phyloP scores from a whole-genome alignment of 83 land plant species.

The Picea abies region DNA sequence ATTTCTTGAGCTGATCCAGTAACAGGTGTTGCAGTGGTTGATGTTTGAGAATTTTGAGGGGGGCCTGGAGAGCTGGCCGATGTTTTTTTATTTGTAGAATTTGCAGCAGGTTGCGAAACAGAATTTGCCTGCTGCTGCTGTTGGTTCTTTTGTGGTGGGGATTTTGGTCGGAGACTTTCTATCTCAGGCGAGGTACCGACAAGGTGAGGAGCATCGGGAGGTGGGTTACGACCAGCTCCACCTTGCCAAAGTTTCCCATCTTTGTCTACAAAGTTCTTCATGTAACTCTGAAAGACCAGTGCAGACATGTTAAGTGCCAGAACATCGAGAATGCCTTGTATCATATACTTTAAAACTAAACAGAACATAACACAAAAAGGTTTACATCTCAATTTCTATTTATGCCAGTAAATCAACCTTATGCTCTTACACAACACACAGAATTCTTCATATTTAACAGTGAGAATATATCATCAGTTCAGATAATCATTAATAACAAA shows the following conservation, averaged over 20 bases:
- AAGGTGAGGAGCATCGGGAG: constrained; percentile 91
- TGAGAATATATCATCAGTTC: not conserved
- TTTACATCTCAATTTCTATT: not conserved
- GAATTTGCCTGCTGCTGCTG: constrained; percentile 64
- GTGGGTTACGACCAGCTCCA: constrained; percentile 96
- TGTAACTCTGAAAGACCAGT: constrained; percentile 66
- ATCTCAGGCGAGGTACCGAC: constrained; percentile 92
- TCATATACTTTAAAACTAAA: not conserved
- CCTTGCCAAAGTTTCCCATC: constrained; percentile 99
- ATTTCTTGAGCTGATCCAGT: constrained; percentile 21
- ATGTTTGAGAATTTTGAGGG: constrained; percentile 37
- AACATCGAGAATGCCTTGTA: not conserved
- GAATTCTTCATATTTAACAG: not conserved
- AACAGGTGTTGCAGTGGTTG: constrained; percentile 22
- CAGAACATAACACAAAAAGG: not conserved
- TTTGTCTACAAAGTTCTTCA: constrained; percentile 76
- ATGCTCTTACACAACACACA: not conserved
- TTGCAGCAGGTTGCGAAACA: constrained; percentile 50
- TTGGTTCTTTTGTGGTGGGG: constrained; percentile 88
- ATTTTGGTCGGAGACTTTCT: constrained; percentile 93
- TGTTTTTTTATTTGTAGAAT: constrained; percentile 59
- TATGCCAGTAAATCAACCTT: not conserved
- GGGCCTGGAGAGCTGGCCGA: constrained; percentile 53
- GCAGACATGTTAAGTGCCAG: not conserved
- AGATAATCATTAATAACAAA: not conserved